Evolutionary conservation across 495 filamentous ascomycete genomes (phyloP).

Genomic region (Aspergillus sclerotioniger): DNA sequence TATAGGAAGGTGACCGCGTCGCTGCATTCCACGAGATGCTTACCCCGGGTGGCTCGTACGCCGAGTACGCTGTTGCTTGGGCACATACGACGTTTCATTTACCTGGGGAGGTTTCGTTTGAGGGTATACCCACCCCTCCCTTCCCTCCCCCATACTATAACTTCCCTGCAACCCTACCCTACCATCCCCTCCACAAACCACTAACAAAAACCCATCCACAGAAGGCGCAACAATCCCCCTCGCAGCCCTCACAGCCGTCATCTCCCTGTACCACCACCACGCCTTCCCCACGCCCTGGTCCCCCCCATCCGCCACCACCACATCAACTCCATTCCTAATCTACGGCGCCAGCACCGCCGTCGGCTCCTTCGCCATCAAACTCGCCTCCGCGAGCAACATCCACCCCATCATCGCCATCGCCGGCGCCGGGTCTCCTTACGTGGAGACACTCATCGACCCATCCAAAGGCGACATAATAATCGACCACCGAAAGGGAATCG

Average conservation of each 20-base stretch:
- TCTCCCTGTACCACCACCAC: constrained; percentile 59
- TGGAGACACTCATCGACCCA: constrained; percentile 56
- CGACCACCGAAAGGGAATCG: too few species aligned
- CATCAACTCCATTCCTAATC: constrained; percentile 56
- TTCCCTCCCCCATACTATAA: neutral
- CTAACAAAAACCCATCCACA: constrained; percentile 6
- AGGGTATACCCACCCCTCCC: constrained; percentile 30
- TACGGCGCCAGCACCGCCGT: constrained; percentile 66
- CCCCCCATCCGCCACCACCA: constrained; percentile 30
- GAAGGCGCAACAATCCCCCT: constrained; percentile 69
- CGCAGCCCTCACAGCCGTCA: constrained; percentile 66
- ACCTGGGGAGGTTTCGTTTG: constrained; percentile 60
- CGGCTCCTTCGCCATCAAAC: constrained; percentile 63
- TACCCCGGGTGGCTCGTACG: constrained; percentile 57
- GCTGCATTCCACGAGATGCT: constrained; percentile 67
- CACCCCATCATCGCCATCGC: constrained; percentile 68
- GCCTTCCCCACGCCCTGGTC: constrained; percentile 62
- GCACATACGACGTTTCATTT: constrained; percentile 68
- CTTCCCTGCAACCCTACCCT: neutral
- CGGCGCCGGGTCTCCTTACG: constrained; percentile 51
- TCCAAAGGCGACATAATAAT: too few species aligned
- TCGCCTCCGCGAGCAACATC: constrained; percentile 63
- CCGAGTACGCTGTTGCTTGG: constrained; percentile 67
- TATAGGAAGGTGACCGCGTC: constrained; percentile 61
- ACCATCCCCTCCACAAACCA: neutral